Conservation (phyloP, 2,329 filamentous ascomycete species). For the Aspergillaceae sp. region DNA sequence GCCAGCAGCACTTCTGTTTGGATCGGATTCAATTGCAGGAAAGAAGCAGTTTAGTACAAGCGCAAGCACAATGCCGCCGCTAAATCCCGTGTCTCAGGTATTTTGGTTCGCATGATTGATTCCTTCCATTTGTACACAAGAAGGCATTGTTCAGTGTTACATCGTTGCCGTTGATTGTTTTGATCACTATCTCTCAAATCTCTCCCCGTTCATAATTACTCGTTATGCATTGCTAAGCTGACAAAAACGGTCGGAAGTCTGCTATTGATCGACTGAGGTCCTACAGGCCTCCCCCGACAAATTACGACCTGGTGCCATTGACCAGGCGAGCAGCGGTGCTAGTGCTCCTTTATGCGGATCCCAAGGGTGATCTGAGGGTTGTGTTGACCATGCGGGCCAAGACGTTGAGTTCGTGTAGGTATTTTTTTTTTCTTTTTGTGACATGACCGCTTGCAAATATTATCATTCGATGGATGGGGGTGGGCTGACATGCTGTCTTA, state of each 20-base stretch:
- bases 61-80: slow-evolving; percentile 13
- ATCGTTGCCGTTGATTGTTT: neutral
- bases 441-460: too few relatives aligned
- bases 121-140: neutral
- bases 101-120: neutral
- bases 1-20: too few relatives aligned
- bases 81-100: slow-evolving; percentile 19
- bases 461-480: neutral
- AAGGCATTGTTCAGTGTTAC: neutral
- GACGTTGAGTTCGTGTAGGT: slow-evolving; percentile 49
- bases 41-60: neutral
- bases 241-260: slow-evolving; percentile 21
- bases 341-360: slow-evolving; percentile 79
- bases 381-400: slow-evolving; percentile 55
- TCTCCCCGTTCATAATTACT: neutral
- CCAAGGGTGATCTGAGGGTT: slow-evolving; percentile 63
- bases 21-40: neutral
- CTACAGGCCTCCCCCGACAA: slow-evolving; percentile 50
- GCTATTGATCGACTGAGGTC: slow-evolving; percentile 49
- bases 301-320: slow-evolving; percentile 49
- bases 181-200: neutral
- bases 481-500: slow-evolving; percentile 11
- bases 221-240: neutral
- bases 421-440: neutral
- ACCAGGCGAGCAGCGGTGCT: slow-evolving; percentile 74